These are phyloP conservation scores for Huntiella moniliformis DNA, from an alignment of 2,329 filamentous ascomycete species.

Conservation along the genomic window DNA sequence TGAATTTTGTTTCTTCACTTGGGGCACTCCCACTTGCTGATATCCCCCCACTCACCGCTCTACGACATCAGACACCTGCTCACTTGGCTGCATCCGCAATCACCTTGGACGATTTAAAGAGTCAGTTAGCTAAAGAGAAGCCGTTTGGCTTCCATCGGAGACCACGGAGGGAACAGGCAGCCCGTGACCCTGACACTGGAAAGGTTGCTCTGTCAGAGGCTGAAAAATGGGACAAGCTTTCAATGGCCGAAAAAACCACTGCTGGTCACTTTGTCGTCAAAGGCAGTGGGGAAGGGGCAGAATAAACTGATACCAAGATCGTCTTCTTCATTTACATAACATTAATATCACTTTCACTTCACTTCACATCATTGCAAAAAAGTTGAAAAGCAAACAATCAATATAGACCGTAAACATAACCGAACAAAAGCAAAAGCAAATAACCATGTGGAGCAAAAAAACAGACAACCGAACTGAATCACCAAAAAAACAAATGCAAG, in stretches of 20 bases:
- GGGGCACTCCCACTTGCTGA: conserved; percentile 19
- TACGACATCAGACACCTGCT: conserved; percentile 62
- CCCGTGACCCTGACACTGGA: not conserved
- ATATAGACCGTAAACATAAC: conserved; percentile 5
- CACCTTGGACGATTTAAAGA: conserved; percentile 34
- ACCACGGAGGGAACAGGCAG: conserved; percentile 14
- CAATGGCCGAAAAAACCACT: conserved; percentile 42
- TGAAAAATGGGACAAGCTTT: conserved; percentile 54
- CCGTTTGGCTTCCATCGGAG: conserved; percentile 35
- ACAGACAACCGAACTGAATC: not conserved
- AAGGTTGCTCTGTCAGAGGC: conserved; percentile 13
- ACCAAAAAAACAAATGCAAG: not conserved
- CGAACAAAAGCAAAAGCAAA: not conserved
- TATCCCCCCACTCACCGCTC: conserved; percentile 54
- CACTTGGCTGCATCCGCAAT: conserved; percentile 41
- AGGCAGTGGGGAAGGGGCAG: conserved; percentile 27
- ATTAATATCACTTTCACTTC: not conserved
- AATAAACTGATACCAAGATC: conserved; percentile 5
- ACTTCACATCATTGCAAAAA: not conserved
- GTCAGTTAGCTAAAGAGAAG: conserved; percentile 40
- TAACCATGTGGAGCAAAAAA: not conserved
- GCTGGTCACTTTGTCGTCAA: conserved; percentile 66
- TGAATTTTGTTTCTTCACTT: conserved; percentile 81
- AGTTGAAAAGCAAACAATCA: not conserved
- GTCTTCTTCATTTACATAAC: not conserved